phyloP scores from a whole-genome alignment of 2,329 filamentous ascomycete genomes.

The Alternaria brassicicola region DNA sequence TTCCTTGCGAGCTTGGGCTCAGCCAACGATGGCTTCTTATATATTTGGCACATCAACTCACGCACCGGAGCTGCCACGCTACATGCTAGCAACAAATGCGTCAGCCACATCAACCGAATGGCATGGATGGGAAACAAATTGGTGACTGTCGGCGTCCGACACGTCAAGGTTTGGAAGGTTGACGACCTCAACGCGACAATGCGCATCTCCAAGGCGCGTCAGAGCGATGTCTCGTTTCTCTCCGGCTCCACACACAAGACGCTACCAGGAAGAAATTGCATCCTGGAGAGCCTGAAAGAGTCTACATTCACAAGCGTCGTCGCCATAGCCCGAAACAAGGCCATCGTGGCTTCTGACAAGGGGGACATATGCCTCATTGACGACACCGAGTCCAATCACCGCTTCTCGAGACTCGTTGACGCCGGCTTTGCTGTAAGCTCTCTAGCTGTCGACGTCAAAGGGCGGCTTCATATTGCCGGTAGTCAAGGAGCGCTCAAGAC shows the following conservation, averaged over 20 bases:
- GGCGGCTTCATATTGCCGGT: constrained; percentile 71
- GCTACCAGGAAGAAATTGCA: constrained; percentile 82
- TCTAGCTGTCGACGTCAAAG: constrained; percentile 64
- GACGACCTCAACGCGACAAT: constrained; percentile 65
- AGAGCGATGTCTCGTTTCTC: constrained; percentile 53
- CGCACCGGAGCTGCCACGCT: constrained; percentile 79
- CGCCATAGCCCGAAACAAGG: constrained; percentile 72
- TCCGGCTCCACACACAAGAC: constrained; percentile 61
- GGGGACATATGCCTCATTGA: constrained; percentile 91
- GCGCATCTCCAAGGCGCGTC: constrained; percentile 52
- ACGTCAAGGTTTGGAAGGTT: constrained; percentile 91
- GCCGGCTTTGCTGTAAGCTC: constrained; percentile 72
- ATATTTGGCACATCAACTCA: constrained; percentile 86
- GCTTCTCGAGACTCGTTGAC: constrained; percentile 69
- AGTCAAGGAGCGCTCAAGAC: constrained; percentile 63
- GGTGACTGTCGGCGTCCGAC: constrained; percentile 85
- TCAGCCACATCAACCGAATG: constrained; percentile 83
- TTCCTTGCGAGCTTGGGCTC: constrained; percentile 88
- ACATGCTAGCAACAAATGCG: constrained; percentile 90
- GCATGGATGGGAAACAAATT: constrained; percentile 86
- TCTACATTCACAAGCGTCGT: constrained; percentile 81
- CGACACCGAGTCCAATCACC: constrained; percentile 73
- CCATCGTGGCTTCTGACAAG: constrained; percentile 83
- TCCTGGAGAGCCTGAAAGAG: constrained; percentile 82
- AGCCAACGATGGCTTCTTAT: constrained; percentile 91